Evolutionary conservation across 2,329 filamentous ascomycete species (phyloP).

Genomic region (Fusarium subtropicale): DNA sequence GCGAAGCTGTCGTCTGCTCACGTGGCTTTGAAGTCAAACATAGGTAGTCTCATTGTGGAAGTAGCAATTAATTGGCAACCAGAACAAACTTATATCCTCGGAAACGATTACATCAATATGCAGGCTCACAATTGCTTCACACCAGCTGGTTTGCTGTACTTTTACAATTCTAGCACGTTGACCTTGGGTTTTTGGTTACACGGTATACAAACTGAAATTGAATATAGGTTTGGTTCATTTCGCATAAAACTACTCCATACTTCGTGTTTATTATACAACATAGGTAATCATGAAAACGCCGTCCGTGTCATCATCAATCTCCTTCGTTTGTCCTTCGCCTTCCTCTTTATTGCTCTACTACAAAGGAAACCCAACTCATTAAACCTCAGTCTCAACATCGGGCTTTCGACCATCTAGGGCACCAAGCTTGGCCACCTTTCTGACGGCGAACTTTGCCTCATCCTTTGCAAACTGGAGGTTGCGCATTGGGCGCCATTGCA

Average conservation of each 20-base stretch:
- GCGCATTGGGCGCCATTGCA: constrained; percentile 94
- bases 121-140: not conserved
- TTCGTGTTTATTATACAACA: constrained; percentile 32
- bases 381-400: constrained; percentile 84
- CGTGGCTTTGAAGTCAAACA: constrained; percentile 2
- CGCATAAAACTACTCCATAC: constrained; percentile 21
- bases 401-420: constrained; percentile 85
- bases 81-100: not conserved
- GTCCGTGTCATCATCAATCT: constrained; percentile 36
- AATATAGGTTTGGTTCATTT: not conserved
- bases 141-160: not conserved
- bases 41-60: not conserved
- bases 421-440: constrained; percentile 80
- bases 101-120: not conserved
- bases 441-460: constrained; percentile 81
- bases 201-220: not conserved
- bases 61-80: not conserved
- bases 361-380: constrained; percentile 27
- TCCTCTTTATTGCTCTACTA: not conserved
- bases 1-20: constrained; percentile 7
- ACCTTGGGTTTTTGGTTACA: not conserved
- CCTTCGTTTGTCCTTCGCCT: constrained; percentile 6
- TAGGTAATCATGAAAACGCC: constrained; percentile 24
- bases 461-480: constrained; percentile 90
- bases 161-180: too few species aligned